A percentile compares a stretch with the other conserved stretches of the same genome.
These are phyloP conservation scores for Biscogniauxia mediterranea DNA, from an alignment of 2,329 filamentous ascomycete species.

Conservation along the genomic window DNA sequence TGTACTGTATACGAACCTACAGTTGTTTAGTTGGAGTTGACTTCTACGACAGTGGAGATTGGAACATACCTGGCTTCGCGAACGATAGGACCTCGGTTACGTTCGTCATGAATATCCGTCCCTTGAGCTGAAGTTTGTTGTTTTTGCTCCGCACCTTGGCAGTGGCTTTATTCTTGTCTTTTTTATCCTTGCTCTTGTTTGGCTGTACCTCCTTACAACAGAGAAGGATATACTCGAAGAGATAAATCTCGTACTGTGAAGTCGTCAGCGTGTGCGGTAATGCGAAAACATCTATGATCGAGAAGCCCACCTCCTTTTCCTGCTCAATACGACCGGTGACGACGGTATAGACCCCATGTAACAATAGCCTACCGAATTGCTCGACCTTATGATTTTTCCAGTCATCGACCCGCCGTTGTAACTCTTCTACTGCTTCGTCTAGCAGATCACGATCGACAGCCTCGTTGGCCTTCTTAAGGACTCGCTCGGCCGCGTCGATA, in stretches of 20 bases:
- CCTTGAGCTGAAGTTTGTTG: constrained; percentile 89
- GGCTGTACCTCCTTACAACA: constrained; percentile 95
- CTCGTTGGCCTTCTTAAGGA: constrained; percentile 82
- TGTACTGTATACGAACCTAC: constrained; percentile 89
- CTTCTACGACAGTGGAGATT: constrained; percentile 2
- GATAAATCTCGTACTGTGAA: constrained; percentile 87
- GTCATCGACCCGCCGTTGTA: constrained; percentile 83
- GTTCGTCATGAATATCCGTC: constrained; percentile 98
- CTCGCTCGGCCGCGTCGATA: constrained; percentile 77
- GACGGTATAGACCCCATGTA: constrained; percentile 89
- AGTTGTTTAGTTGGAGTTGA: constrained; percentile 4
- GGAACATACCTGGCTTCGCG: constrained; percentile 76
- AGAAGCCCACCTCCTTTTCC: constrained; percentile 72
- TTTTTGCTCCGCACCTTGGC: constrained; percentile 63
- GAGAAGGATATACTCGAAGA: constrained; percentile 91
- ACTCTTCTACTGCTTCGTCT: constrained; percentile 77
- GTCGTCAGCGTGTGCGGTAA: constrained; percentile 18
- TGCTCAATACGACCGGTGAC: constrained; percentile 86
- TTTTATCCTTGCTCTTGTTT: constrained; percentile 79
- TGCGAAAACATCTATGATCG: constrained; percentile 32
- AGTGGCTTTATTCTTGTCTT: constrained; percentile 58
- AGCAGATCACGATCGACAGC: constrained; percentile 87
- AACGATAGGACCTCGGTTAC: constrained; percentile 91
- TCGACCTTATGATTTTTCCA: constrained; percentile 94
- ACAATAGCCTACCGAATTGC: constrained; percentile 83